Evolutionary conservation across 2,329 filamentous ascomycete species (phyloP).

Genomic region (Ascochyta lentis): DNA sequence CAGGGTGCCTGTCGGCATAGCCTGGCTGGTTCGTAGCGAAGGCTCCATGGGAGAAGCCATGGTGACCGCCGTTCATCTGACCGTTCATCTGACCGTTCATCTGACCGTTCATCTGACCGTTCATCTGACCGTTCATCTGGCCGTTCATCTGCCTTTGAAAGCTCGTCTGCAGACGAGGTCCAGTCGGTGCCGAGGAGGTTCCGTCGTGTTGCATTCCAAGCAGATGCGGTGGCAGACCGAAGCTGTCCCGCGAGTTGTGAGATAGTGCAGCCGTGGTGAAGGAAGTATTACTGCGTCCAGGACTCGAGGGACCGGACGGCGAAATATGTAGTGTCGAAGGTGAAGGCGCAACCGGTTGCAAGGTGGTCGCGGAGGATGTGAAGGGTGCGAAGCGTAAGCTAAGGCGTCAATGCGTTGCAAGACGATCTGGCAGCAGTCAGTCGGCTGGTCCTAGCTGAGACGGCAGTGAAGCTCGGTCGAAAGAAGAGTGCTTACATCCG

Average conservation of each 20-base stretch:
- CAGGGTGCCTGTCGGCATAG: slow-evolving; percentile 85
- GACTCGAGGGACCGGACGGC: slow-evolving; percentile 50
- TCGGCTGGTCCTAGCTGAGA: slow-evolving; percentile 1
- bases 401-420: slow-evolving; percentile 37
- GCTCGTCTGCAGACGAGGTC: slow-evolving; percentile 64
- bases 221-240: slow-evolving; percentile 82
- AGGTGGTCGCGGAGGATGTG: slow-evolving; percentile 28
- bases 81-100: slow-evolving; percentile 62
- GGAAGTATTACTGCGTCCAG: slow-evolving; percentile 64
- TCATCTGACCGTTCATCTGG: slow-evolving; percentile 61
- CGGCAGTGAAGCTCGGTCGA: not conserved
- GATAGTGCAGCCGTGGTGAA: slow-evolving; percentile 84
- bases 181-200: slow-evolving; percentile 65
- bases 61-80: slow-evolving; percentile 69
- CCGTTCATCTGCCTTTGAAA: slow-evolving; percentile 72
- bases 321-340: slow-evolving; percentile 47
- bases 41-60: slow-evolving; percentile 90
- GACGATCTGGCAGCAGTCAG: slow-evolving; percentile 13
- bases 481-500: slow-evolving; percentile 32
- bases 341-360: slow-evolving; percentile 39
- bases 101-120: slow-evolving; percentile 62
- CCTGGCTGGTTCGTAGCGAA: slow-evolving; percentile 84
- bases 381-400: slow-evolving; percentile 33
- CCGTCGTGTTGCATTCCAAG: slow-evolving; percentile 89
- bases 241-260: slow-evolving; percentile 78